A percentile compares a stretch with the other conserved stretches of the same genome.
These are phyloP conservation scores for Yarrowia divulgata DNA, from an alignment of 805 yeast species.

Conservation along the genomic window DNA sequence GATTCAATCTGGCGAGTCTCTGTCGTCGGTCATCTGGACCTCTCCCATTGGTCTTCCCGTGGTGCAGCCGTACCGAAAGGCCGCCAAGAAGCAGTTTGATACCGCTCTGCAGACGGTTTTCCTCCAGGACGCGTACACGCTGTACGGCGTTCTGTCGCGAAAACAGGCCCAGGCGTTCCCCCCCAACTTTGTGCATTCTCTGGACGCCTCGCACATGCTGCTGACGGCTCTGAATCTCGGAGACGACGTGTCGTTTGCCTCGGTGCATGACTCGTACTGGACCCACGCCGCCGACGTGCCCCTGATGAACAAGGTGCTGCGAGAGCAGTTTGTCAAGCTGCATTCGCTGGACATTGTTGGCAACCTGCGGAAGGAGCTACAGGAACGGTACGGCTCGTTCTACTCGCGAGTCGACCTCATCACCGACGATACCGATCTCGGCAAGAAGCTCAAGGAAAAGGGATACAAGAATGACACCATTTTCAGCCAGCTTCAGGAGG, in stretches of 20 bases:
- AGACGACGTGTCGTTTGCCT: conserved; percentile 74
- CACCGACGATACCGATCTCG: not conserved
- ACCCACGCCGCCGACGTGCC: conserved; percentile 90
- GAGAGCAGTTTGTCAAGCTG: conserved; percentile 79
- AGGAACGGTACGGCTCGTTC: conserved; percentile 75
- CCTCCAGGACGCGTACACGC: conserved; percentile 85
- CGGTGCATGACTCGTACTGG: conserved; percentile 99
- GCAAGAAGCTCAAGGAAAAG: not conserved
- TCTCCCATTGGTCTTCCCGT: conserved; percentile 94
- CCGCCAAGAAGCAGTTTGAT: conserved; percentile 67
- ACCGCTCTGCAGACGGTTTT: conserved; percentile 89
- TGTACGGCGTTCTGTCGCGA: conserved; percentile 82
- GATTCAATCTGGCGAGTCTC: conserved; percentile 54
- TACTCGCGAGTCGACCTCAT: conserved; percentile 41
- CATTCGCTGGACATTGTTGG: conserved; percentile 78
- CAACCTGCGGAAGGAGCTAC: conserved; percentile 78
- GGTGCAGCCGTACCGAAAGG: conserved; percentile 92
- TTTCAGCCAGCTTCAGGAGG: conserved; percentile 8
- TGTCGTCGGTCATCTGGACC: conserved; percentile 96
- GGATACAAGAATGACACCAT: not conserved
- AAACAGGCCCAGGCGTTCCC: conserved; percentile 94
- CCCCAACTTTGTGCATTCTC: conserved; percentile 92
- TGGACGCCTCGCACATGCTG: conserved; percentile 97
- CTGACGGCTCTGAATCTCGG: conserved; percentile 70
- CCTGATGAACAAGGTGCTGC: conserved; percentile 68